Conservation (phyloP, 2,329 filamentous ascomycete genomes). For the Blumeriella jaapii region DNA sequence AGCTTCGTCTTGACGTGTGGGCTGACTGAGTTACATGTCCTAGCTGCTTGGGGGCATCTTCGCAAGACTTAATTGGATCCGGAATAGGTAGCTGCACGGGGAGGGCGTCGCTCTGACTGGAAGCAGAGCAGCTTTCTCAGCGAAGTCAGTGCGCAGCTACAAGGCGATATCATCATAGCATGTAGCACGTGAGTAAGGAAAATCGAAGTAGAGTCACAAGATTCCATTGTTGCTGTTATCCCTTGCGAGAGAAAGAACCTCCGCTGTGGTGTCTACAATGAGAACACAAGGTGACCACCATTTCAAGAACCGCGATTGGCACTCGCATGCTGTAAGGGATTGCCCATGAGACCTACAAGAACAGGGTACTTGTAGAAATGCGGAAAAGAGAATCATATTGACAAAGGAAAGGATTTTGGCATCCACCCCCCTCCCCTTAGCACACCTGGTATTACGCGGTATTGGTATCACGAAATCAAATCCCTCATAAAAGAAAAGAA, state of each 20-base stretch:
- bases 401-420: not conserved
- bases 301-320: not conserved
- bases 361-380: conserved; percentile 7
- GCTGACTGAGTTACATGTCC: too few relatives aligned
- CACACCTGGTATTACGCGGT: conserved; percentile 9
- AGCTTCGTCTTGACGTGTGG: too few relatives aligned
- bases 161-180: too few relatives aligned
- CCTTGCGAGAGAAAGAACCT: conserved; percentile 3
- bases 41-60: too few relatives aligned
- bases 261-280: not conserved
- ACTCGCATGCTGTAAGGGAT: conserved; percentile 3
- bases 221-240: conserved; percentile 4
- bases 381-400: not conserved
- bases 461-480: conserved; percentile 18
- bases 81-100: too few relatives aligned
- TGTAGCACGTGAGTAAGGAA: too few relatives aligned
- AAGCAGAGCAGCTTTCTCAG: too few relatives aligned
- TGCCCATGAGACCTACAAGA: conserved; percentile 4
- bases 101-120: too few relatives aligned
- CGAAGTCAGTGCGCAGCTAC: too few relatives aligned
- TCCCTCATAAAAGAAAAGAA: conserved; percentile 8
- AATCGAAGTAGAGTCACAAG: too few relatives aligned
- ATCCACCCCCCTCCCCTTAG: not conserved
- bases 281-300: not conserved
- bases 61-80: too few relatives aligned